Base-by-base conservation (phyloP, 2,329 filamentous ascomycete genomes). In the Epichloe hybrida region DNA sequence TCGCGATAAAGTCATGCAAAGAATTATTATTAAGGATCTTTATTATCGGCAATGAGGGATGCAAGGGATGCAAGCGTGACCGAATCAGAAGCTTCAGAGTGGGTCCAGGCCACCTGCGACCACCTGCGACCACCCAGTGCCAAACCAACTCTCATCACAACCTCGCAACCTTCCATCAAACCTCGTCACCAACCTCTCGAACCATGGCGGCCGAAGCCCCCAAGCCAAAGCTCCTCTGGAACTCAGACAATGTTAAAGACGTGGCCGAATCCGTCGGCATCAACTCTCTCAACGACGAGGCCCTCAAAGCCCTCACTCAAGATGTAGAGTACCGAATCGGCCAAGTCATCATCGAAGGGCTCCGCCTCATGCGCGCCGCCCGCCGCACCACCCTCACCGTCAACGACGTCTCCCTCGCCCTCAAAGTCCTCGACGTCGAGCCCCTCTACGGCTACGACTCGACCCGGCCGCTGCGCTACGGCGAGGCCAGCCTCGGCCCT, bases 371-470 rank as follows among this genome's bases (percentile, higher is more conserved):
- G 93, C 88, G 89, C 60, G 86, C 91, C 61, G 81, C 84, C 23
- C 86, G 87, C 66, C 83, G 93, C 55, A 96, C 89, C 1, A 84
- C 86, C 0, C 74, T 98, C 57, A 89, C 84, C 20, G 94, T 93
- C 47, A 86, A 91, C 62, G 93, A 98, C 68, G 80, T 96, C 51
- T 83, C 88, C 45, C 83, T 91, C 57, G 93, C 93, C 4, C 72
- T 98, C 56, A 82, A 82, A 55, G 81, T 90, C 11, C 75, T 98
- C 47, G 89, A 97, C 61, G 87, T 96, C 23, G 93, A 98, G 68
- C 93, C 93, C 77, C 77, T 97, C 1, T 96, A 96, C 63, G 93
- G 93, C 20, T 98, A 98, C 69, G 91, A 97, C 64, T 90, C 89
- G 35, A 93, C 88, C 41, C 77, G 91, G 49, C 88, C 90, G 27